Percentiles rank a stretch among this genome's conserved stretches.
Evolutionary conservation across 2,329 filamentous ascomycete genomes (phyloP).

Genomic region (Pyricularia sp.): DNA sequence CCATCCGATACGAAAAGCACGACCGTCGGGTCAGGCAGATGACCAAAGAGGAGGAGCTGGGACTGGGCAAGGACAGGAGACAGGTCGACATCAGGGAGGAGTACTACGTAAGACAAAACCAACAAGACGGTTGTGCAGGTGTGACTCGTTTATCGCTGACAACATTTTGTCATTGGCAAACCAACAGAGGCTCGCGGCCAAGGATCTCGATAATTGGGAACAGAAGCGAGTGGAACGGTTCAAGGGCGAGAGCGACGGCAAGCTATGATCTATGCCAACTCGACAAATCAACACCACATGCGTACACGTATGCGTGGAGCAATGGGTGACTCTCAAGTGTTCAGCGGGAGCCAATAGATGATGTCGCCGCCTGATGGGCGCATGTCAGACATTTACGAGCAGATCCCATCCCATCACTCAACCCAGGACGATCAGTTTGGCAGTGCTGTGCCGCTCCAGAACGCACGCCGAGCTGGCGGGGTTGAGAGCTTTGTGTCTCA

Average conservation of each 20-base stretch:
- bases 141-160: neutral
- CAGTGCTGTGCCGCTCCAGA: neutral
- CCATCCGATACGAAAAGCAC: conserved; percentile 85
- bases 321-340: neutral
- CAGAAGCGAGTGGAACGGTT: conserved; percentile 89
- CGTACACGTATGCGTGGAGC: neutral
- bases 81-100: conserved; percentile 76
- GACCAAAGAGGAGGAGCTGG: conserved; percentile 77
- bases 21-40: conserved; percentile 83
- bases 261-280: conserved; percentile 38
- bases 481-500: neutral
- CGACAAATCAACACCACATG: neutral
- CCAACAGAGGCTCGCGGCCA: conserved; percentile 64
- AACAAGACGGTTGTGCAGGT: no score
- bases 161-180: conserved; percentile 2
- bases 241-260: conserved; percentile 81
- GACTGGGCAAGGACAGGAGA: conserved; percentile 60
- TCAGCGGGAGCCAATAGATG: neutral
- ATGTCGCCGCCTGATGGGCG: neutral
- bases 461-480: neutral
- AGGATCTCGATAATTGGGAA: conserved; percentile 93
- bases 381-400: neutral
- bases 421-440: neutral
- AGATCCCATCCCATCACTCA: neutral
- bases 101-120: conserved; percentile 61